Conservation (phyloP, 139 green algal species). For the Trebouxia sp. region DNA sequence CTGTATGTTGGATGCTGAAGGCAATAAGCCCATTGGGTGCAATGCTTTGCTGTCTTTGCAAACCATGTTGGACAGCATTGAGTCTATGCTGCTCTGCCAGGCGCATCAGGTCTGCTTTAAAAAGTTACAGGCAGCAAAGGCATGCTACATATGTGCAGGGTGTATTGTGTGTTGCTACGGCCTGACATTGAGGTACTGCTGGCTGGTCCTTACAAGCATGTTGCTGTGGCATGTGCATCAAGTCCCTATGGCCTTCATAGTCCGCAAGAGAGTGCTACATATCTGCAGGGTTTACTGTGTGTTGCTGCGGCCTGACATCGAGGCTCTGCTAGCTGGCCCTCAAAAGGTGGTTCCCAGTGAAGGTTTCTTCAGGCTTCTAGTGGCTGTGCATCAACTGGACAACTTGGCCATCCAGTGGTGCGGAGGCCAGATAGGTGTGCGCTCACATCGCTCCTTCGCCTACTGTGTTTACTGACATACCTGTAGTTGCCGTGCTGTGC, state of each 20-base stretch:
- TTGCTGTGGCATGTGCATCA: too few relatives aligned
- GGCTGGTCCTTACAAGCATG: background rate
- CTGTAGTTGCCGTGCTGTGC: background rate
- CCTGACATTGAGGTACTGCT: constrained; percentile 29
- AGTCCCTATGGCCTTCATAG: background rate
- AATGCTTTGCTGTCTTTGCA: too few relatives aligned
- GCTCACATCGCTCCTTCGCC: background rate
- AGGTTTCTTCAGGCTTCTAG: constrained; percentile 23
- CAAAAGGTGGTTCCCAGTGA: background rate
- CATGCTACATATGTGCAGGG: background rate
- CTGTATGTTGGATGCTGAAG: too few relatives aligned
- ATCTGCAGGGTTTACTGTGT: constrained; percentile 30
- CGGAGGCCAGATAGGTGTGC: constrained; percentile 1
- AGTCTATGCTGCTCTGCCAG: too few relatives aligned
- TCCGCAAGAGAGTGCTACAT: background rate
- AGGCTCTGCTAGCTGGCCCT: constrained; percentile 8
- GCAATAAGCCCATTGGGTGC: too few relatives aligned
- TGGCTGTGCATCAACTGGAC: constrained; percentile 31
- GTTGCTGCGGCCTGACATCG: constrained; percentile 27
- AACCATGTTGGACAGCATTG: too few relatives aligned
- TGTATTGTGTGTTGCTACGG: constrained; percentile 30
- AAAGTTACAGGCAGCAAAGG: background rate
- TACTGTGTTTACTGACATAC: background rate
- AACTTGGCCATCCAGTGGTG: constrained; percentile 15
- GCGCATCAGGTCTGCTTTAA: background rate